Percentiles rank a stretch among this genome's conserved stretches.
These are phyloP conservation scores for Centaurea solstitialis DNA, from an alignment of 129 eudicot species.

Conservation along the genomic window DNA sequence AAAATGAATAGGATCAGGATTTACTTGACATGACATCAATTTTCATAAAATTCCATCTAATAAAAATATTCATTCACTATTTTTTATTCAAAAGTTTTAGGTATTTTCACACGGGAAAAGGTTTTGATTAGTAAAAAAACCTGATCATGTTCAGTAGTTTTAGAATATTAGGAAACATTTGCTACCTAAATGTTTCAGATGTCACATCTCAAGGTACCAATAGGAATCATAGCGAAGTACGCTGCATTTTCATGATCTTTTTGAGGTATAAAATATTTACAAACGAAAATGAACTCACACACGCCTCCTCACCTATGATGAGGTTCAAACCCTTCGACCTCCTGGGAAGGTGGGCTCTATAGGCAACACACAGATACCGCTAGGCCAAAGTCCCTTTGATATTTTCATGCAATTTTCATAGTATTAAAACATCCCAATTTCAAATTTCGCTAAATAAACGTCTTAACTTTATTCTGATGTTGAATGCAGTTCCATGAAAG, in stretches of 20 bases:
- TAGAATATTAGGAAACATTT: neutral
- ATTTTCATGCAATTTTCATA: neutral
- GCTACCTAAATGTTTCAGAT: neutral
- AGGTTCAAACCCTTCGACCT: neutral
- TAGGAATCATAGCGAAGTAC: neutral
- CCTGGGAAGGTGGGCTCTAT: neutral
- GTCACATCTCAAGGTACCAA: neutral
- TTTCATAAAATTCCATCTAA: no score
- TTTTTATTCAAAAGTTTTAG: neutral
- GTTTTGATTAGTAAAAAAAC: neutral
- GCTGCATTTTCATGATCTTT: neutral
- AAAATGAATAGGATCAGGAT: no score
- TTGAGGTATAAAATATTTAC: neutral
- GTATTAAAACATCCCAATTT: neutral
- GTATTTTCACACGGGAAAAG: neutral
- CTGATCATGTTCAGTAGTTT: neutral
- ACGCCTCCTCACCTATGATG: neutral
- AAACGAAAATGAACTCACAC: neutral
- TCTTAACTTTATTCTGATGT: neutral
- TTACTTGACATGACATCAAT: no score
- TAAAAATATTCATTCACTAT: neutral
- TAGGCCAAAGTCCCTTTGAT: neutral
- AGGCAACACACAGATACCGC: no score
- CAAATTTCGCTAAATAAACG: neutral
- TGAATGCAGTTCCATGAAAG: conserved; percentile 44